phyloP scores from a whole-genome alignment of 2,329 filamentous ascomycete genomes.

The Cercospora nicotianae region DNA sequence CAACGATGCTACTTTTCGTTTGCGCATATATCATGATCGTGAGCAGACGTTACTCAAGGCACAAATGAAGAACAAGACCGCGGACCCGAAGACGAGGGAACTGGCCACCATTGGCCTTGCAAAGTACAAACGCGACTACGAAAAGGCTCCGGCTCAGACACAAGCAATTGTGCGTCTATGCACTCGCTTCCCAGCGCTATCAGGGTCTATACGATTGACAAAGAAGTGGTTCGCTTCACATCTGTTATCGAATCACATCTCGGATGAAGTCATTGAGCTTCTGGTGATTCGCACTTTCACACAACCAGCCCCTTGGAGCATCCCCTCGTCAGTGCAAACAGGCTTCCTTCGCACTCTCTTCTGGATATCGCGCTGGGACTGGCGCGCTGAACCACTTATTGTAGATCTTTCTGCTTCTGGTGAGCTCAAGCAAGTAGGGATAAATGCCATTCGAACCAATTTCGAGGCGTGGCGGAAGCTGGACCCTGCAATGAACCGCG shows the following conservation, averaged over 20 bases:
- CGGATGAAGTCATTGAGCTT: constrained; percentile 80
- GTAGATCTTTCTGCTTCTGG: constrained; percentile 61
- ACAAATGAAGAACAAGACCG: constrained; percentile 70
- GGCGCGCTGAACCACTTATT: constrained; percentile 78
- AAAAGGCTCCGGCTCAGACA: constrained; percentile 73
- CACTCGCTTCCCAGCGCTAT: constrained; percentile 76
- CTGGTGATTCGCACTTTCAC: constrained; percentile 76
- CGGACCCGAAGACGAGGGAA: constrained; percentile 66
- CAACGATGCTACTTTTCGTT: constrained; percentile 71
- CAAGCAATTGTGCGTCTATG: constrained; percentile 78
- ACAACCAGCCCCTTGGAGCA: constrained; percentile 75
- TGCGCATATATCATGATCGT: constrained; percentile 85
- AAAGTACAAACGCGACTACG: constrained; percentile 68
- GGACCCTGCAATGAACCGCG: constrained; percentile 83
- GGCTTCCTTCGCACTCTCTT: constrained; percentile 80
- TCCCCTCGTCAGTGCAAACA: constrained; percentile 72
- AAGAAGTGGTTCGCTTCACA: constrained; percentile 90
- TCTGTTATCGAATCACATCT: constrained; percentile 73
- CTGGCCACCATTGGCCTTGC: constrained; percentile 69
- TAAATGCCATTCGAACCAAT: constrained; percentile 63
- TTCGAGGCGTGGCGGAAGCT: constrained; percentile 84
- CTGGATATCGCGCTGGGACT: constrained; percentile 86
- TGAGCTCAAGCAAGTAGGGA: constrained; percentile 59
- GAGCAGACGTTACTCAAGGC: constrained; percentile 79
- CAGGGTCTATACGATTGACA: constrained; percentile 75